Evolutionary conservation across 2,329 filamentous ascomycete genomes (phyloP).

Genomic region (Achaetomium macrosporum): DNA sequence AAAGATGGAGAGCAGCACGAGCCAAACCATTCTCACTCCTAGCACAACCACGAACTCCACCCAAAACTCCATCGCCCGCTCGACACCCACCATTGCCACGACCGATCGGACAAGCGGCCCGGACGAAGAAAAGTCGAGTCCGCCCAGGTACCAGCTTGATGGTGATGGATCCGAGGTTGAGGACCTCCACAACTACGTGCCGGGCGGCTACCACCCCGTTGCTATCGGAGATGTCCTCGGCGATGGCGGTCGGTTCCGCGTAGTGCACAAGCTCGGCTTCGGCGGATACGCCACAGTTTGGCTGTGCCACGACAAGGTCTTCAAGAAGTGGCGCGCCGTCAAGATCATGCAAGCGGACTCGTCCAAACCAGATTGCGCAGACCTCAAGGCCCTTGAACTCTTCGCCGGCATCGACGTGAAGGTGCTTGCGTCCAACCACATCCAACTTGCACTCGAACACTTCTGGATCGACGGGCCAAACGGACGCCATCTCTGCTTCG

Average conservation of each 20-base stretch:
- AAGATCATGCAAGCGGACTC: conserved; percentile 1
- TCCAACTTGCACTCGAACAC: conserved; percentile 14
- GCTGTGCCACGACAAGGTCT: conserved; percentile 12
- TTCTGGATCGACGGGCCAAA: conserved; percentile 20
- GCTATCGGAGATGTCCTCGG: conserved; percentile 9
- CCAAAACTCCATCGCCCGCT: too few relatives aligned
- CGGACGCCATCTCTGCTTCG: conserved; percentile 17
- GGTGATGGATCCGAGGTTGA: background rate
- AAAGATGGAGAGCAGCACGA: too few relatives aligned
- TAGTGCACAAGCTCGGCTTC: conserved; percentile 13
- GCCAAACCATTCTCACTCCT: too few relatives aligned
- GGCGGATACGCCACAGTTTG: conserved; percentile 12
- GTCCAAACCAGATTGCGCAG: background rate
- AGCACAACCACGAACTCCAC: too few relatives aligned
- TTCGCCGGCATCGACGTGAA: background rate
- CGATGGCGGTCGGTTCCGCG: conserved; percentile 3
- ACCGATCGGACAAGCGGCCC: background rate
- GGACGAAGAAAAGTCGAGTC: too few relatives aligned
- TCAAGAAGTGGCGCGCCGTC: conserved; percentile 10
- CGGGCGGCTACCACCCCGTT: conserved; percentile 12
- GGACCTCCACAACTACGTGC: background rate
- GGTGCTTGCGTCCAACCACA: background rate
- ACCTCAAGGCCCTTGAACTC: background rate
- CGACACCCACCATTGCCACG: background rate
- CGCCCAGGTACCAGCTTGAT: background rate